A percentile compares a stretch with the other conserved stretches of the same genome.
These are phyloP conservation scores for Zymoseptoria passerinii DNA, from an alignment of 2,329 filamentous ascomycete species.

Conservation along the genomic window DNA sequence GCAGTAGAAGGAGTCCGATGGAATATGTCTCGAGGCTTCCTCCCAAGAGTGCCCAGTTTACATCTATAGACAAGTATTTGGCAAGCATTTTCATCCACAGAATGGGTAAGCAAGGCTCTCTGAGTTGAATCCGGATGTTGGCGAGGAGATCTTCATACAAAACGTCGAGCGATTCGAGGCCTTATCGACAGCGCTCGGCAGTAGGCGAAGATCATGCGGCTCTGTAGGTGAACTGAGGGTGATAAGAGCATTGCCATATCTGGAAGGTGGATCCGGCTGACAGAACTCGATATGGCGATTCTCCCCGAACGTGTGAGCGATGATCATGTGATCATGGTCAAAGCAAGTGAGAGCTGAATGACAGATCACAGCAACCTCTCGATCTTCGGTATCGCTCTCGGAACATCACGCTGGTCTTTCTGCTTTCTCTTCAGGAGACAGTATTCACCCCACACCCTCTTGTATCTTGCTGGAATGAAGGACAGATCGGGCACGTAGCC, in stretches of 20 bases:
- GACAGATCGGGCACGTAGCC: constrained; percentile 71
- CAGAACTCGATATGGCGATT: not conserved
- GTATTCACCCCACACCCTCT: constrained; percentile 77
- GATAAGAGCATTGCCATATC: not conserved
- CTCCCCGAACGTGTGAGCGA: not conserved
- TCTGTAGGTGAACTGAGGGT: not conserved
- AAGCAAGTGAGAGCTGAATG: not conserved
- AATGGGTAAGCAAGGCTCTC: too few relatives aligned
- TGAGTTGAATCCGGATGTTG: too few relatives aligned
- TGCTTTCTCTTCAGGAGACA: constrained; percentile 60
- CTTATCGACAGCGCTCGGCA: not conserved
- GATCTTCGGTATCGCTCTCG: constrained; percentile 9
- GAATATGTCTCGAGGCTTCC: too few relatives aligned
- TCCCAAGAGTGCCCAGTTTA: too few relatives aligned
- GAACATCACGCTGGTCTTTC: not conserved
- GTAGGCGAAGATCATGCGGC: not conserved
- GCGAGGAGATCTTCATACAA: too few relatives aligned
- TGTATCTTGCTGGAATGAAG: constrained; percentile 60
- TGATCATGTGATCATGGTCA: not conserved
- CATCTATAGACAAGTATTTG: too few relatives aligned
- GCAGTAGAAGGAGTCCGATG: too few relatives aligned
- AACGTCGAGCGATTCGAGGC: not conserved
- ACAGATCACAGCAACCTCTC: constrained; percentile 10
- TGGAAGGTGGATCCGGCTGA: not conserved
- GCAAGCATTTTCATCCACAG: too few relatives aligned